Evolutionary conservation across 306 rosid genomes (phyloP), one percentile per base, ranked within the genome.

Genomic region (Ziziphus jujuba): DNA sequence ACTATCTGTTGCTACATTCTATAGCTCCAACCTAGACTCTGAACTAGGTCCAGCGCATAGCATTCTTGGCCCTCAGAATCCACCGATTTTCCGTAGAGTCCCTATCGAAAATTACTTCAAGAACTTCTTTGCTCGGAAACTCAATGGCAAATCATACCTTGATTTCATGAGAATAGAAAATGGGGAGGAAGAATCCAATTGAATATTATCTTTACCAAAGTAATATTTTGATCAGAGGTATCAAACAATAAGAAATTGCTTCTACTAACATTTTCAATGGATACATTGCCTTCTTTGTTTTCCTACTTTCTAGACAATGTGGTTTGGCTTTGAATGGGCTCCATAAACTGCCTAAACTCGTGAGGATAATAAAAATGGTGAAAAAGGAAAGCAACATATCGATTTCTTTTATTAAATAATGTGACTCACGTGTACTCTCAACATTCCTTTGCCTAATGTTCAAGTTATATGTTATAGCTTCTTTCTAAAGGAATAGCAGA

Each of bases 61-160:
- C 72, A 58, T 74, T 35, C 31, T 66, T 51, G 62, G 56, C 56
- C 64, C 72, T 13, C 34, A 66, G 23, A 66, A 59, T 49, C 72
- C 40, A n/a, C 56, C 78, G 6, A 36, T 58, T 16, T 74, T 66
- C 51, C 24, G 47, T n/a, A 31, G 47, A 40, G 67, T 59, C 28
- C 62, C 67, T 0, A 2, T 43, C 7, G 78, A 65, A 56, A 51
- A 58, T 47, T 74, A 74, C 38, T 36, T 58, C 22, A 66, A 66
- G 49, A 62, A 59, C 19, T 66, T 74, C 69, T 66, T 74, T 19
- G 72, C 66, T 9, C 66, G 56, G 9, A 74, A 67, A 40, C 72
- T 74, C 31, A 59, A 45, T 13, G 78, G 78, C 13, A 66, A 74
- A 59, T 74, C 72, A 5, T 52, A 74, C 61, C 49, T 74, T 59